Conservation (phyloP, 108 stramenopile species). For the Skeletonema costatum region DNA sequence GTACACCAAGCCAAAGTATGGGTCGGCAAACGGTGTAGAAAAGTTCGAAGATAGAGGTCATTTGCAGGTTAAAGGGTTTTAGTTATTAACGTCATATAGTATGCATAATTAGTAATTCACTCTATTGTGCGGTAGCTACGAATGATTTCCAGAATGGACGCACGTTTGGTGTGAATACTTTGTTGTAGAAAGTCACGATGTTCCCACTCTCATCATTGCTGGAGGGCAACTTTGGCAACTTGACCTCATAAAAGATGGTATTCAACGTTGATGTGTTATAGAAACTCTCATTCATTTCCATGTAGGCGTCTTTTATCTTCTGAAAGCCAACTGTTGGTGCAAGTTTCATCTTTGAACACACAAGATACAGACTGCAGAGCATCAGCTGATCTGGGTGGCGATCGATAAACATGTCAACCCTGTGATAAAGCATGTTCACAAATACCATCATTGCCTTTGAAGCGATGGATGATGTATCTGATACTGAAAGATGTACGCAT, state of each 20-base stretch:
- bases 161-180: not conserved
- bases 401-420: constrained; percentile 1
- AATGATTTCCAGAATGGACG: not conserved
- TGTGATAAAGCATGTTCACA: constrained; percentile 2
- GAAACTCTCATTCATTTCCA: constrained; percentile 3
- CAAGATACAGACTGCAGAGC: constrained; percentile 3
- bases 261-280: not conserved
- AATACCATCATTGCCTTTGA: not conserved
- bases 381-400: constrained; percentile 22
- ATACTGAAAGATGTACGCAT: not conserved
- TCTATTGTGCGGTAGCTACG: not conserved
- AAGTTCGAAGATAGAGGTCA: constrained; percentile 43
- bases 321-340: constrained; percentile 6
- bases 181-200: constrained; percentile 6
- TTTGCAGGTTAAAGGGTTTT: constrained; percentile 19
- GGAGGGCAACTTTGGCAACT: not conserved
- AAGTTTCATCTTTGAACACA: constrained; percentile 7
- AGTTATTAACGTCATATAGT: not conserved
- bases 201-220: not conserved
- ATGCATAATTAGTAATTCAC: not conserved
- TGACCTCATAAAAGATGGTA: constrained; percentile 1
- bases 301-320: constrained; percentile 5
- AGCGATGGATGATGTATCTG: not conserved
- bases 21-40: constrained; percentile 28
- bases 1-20: constrained; percentile 42